Conservation (phyloP, 257 asterid genomes). For the Jasminum sambac region DNA sequence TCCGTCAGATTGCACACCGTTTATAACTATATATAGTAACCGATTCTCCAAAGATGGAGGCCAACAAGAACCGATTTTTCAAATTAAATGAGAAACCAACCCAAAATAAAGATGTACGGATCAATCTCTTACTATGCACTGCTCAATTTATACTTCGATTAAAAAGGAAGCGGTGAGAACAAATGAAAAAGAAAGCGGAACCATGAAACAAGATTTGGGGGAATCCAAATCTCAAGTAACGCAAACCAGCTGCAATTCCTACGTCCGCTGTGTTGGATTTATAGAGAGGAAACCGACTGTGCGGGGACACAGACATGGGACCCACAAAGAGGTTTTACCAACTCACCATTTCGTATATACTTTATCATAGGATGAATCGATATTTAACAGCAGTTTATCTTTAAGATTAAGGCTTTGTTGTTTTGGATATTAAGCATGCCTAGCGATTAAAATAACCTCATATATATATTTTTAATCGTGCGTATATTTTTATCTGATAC, state of each 20-base stretch:
- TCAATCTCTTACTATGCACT: slow-evolving; percentile 28
- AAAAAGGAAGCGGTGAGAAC: background rate
- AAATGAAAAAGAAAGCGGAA: background rate
- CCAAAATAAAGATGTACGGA: background rate
- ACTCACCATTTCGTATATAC: background rate
- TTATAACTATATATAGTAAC: background rate
- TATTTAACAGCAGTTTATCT: too few species aligned
- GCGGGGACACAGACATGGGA: slow-evolving; percentile 32
- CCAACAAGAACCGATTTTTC: background rate
- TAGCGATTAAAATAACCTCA: too few species aligned
- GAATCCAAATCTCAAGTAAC: slow-evolving; percentile 12
- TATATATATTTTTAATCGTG: too few species aligned
- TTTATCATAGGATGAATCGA: too few species aligned
- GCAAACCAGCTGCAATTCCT: background rate
- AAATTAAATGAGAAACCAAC: background rate
- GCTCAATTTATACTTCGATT: slow-evolving; percentile 16
- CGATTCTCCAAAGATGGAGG: background rate
- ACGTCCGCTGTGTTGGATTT: slow-evolving; percentile 38
- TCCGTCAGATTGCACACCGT: slow-evolving; percentile 24
- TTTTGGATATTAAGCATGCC: too few species aligned
- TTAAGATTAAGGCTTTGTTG: too few species aligned
- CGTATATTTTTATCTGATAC: too few species aligned
- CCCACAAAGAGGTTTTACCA: slow-evolving; percentile 17
- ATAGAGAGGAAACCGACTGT: slow-evolving; percentile 37
- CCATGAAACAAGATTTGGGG: background rate